Evolutionary conservation across 2,329 filamentous ascomycete species (phyloP), one percentile per base, ranked within the genome.

Genomic region (Neofusicoccum ribis): DNA sequence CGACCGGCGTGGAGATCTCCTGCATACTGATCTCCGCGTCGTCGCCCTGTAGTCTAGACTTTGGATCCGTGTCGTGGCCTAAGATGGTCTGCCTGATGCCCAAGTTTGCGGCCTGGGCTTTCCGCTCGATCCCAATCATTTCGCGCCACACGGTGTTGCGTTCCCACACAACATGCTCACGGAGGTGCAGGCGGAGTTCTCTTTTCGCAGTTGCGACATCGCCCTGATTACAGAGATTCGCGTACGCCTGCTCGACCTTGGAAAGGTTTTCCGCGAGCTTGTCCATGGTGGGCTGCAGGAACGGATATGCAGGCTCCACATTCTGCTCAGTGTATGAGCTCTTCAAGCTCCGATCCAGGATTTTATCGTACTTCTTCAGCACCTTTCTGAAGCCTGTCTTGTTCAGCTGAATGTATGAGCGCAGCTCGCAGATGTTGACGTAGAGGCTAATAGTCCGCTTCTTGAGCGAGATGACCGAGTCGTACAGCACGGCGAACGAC

Each of bases 161-260:
- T 77, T 99, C 96, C 96, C 95, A 99, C 0, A 98, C 94, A 20
- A 99, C 93, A 77, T 99, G 95, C 79, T 99, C 96, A 65, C 95
- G 85, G 31, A 99, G 85, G 74, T 99, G 93, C 36, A 97, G 87
- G 63, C 95, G 87, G 65, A 99, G 83, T 74, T 98, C 95, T 70
- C 91, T 89, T 72, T 89, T 91, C 4, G 95, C 93, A 12, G 90
- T 81, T 5, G 85, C 83, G 3, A 90, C 79, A 72, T 99, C 92
- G 36, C 93, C 93, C 47, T 89, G 87, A 0, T 93, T 96, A 63
- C 96, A 90, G 17, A 97, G 82, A 31, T 90, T 85, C 1, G 93
- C 88, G 74, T 97, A 99, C 1, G 89, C 86, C 56, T 85, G 79
- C 76, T 98, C 95, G 74, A 97, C 88, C 68, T 87, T 86, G 36